Base-by-base conservation (phyloP, 208 protist genomes). In the Trypanosoma cruzi region DNA sequence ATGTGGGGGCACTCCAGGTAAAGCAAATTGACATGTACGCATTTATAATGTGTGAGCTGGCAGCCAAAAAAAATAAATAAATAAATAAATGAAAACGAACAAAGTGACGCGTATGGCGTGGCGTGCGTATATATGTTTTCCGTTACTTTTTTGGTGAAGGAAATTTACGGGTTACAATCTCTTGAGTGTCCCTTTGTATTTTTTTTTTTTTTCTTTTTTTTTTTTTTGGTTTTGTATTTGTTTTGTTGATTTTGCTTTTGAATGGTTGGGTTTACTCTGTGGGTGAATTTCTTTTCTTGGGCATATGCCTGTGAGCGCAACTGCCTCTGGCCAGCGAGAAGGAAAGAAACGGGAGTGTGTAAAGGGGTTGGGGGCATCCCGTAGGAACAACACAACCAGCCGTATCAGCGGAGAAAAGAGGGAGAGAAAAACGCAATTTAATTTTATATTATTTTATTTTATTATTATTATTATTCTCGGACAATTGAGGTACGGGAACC, bases 331-430 rank as follows among this genome's bases (percentile, higher is more conserved):
- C 18, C 40, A 16, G 40, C 18, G n/a, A 40, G 18, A 32, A 60
- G 26, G 32, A 60, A 60, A 60, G 32, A 32, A 42, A 60, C 22
- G 55, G 31, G n/a, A n/a, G n/a, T n/a, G n/a, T n/a, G n/a, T n/a
- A n/a, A n/a, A 60, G 31, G 32, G 26, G 26, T 1, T 6, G 18
- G 40, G 40, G 11, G 40, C 8, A 14, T 14, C 40, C 40, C 40
- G 8, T 1, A 44, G 8, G 11, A 16, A 16, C 40, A 44, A 7
- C 8, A 14, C 40, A 44, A 14, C 40, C 40, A 44, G 40, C 11
- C 40, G 40, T 44, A 1, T 7, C 40, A 16, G 8, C 8, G 40
- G n/a, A n/a, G n/a, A n/a, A 44, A 2, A 44, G 18, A 44, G 8
- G 8, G 8, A 14, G 36, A 11, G 36, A 11, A 40, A 44, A 44